A percentile compares a stretch with the other conserved stretches of the same genome.
phyloP scores from a whole-genome alignment of 1,284 basidiomycete genomes.

The Cutaneotrichosporon sp. region DNA sequence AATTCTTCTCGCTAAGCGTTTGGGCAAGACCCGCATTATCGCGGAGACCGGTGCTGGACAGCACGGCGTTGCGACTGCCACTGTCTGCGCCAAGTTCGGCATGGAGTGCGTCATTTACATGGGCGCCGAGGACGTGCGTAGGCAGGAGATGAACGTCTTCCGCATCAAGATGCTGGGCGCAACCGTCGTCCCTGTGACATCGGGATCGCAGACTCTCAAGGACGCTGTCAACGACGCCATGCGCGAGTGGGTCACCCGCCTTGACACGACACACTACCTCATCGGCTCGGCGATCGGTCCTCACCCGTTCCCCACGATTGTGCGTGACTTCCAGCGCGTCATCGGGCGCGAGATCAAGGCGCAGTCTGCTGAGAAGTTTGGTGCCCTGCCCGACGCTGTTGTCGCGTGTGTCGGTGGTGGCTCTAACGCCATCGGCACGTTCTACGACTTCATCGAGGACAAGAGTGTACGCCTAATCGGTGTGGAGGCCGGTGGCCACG shows the following conservation, averaged over 20 bases:
- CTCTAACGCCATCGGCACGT: conserved; percentile 94
- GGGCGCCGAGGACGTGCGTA: conserved; percentile 95
- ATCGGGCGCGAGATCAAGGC: conserved; percentile 93
- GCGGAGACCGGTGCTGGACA: conserved; percentile 98
- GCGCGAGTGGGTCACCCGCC: conserved; percentile 97
- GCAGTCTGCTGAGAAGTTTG: conserved; percentile 68
- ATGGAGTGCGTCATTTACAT: conserved; percentile 96
- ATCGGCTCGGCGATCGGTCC: conserved; percentile 97
- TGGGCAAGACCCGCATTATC: conserved; percentile 96
- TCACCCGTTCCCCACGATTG: conserved; percentile 97
- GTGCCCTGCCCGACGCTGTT: conserved; percentile 87
- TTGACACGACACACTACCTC: conserved; percentile 89
- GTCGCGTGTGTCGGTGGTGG: conserved; percentile 98
- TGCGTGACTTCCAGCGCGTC: conserved; percentile 94
- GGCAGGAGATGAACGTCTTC: conserved; percentile 96
- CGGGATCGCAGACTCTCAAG: conserved; percentile 91
- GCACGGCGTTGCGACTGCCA: conserved; percentile 97
- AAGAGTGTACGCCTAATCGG: conserved; percentile 76
- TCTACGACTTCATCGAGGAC: conserved; percentile 89
- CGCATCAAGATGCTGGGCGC: conserved; percentile 96
- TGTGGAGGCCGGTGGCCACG: conserved; percentile 95
- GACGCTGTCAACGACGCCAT: conserved; percentile 97
- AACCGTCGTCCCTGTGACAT: conserved; percentile 88
- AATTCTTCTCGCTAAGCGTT: conserved; percentile 82
- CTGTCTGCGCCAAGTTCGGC: conserved; percentile 94